A percentile compares a stretch with the other conserved stretches of the same genome.
Conservation (phyloP, 768 basidiomycete species). For the Suillus decipiens region DNA sequence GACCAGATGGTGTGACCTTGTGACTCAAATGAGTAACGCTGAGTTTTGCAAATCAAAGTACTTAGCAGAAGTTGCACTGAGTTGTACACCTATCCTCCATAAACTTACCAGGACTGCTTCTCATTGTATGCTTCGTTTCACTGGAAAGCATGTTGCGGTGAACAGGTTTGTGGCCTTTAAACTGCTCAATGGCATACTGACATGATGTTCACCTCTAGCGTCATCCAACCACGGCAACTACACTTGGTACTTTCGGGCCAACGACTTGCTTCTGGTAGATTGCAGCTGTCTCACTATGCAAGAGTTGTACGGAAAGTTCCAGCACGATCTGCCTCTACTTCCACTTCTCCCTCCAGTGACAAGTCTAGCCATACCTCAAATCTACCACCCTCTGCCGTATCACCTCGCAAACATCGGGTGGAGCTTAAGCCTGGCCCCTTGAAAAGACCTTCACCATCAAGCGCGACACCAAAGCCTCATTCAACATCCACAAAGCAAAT, state of each 20-base stretch:
- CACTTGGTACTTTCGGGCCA: constrained; percentile 6
- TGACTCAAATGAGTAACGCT: neutral
- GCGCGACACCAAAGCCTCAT: constrained; percentile 22
- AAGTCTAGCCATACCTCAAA: constrained; percentile 23
- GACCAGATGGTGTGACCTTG: neutral
- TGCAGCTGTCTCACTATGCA: neutral
- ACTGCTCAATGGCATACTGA: neutral
- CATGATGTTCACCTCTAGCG: neutral
- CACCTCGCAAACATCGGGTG: constrained; percentile 44
- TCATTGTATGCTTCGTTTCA: constrained; percentile 41
- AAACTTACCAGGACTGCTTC: constrained; percentile 12
- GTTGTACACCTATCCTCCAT: neutral
- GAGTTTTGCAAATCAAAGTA: neutral
- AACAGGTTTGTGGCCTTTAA: constrained; percentile 33
- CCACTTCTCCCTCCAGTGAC: constrained; percentile 24
- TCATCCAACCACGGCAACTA: neutral
- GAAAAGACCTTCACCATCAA: constrained; percentile 38
- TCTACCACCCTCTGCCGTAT: constrained; percentile 25
- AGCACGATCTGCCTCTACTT: constrained; percentile 22
- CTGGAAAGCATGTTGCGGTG: constrained; percentile 39
- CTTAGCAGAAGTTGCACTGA: neutral
- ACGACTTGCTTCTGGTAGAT: constrained; percentile 13
- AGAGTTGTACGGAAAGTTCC: neutral
- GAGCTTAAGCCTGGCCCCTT: constrained; percentile 68
- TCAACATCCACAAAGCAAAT: constrained; percentile 26